Evolutionary conservation across 768 basidiomycete genomes (phyloP).

Genomic region (Auriscalpium microsporum): DNA sequence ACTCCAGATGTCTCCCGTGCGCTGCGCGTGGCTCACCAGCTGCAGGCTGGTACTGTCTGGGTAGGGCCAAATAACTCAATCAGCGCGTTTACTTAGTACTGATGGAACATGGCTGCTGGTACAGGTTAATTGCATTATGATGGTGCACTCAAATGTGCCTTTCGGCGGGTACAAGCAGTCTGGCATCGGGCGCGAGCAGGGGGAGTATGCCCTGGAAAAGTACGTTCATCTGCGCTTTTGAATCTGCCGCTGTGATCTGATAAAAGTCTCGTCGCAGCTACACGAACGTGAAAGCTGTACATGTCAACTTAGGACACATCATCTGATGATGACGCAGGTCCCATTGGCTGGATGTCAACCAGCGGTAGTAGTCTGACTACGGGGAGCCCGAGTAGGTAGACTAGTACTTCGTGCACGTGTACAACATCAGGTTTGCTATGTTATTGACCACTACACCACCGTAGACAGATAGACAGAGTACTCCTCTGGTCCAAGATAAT

Average conservation of each 20-base stretch:
- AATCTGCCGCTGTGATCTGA: neutral
- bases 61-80: constrained; percentile 19
- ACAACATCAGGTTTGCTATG: too few relatives aligned
- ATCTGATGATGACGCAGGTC: neutral
- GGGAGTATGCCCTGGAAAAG: constrained; percentile 40
- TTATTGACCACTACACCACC: too few relatives aligned
- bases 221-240: constrained; percentile 7
- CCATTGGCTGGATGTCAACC: too few relatives aligned
- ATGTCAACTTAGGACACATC: constrained; percentile 4
- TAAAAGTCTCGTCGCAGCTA: constrained; percentile 1
- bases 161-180: constrained; percentile 67
- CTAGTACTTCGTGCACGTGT: too few relatives aligned
- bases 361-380: too few relatives aligned
- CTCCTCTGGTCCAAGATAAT: too few relatives aligned
- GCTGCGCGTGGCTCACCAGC: constrained; percentile 56
- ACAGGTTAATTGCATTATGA: constrained; percentile 28
- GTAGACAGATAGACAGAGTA: too few relatives aligned
- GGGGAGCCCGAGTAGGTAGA: too few relatives aligned
- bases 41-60: constrained; percentile 82
- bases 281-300: constrained; percentile 9
- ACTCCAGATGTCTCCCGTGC: constrained; percentile 71
- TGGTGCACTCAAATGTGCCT: constrained; percentile 38
- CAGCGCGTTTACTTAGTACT: neutral
- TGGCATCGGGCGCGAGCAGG: constrained; percentile 59
- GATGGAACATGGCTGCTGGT: constrained; percentile 24